Evolutionary conservation across 495 filamentous ascomycete genomes (phyloP).

Genomic region (Daldinia grandis): DNA sequence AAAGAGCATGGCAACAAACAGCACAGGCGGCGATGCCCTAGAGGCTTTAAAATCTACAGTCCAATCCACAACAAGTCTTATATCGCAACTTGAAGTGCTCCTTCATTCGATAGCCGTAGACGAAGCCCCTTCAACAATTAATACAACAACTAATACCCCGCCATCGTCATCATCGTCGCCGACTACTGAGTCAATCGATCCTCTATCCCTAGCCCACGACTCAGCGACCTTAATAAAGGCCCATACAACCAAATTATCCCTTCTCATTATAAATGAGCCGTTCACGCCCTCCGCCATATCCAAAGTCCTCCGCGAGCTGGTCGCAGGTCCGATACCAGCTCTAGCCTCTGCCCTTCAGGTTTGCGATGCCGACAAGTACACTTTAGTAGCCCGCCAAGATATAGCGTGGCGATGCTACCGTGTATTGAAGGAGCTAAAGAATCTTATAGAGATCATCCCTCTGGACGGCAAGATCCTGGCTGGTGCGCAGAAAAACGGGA

Average conservation of each 20-base stretch:
- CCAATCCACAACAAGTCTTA: slow-evolving; percentile 43
- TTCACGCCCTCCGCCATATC: slow-evolving; percentile 80
- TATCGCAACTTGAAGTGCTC: slow-evolving; percentile 50
- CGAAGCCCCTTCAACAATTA: not conserved
- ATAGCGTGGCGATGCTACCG: slow-evolving; percentile 55
- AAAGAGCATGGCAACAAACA: slow-evolving; percentile 7
- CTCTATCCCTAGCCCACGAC: slow-evolving; percentile 66
- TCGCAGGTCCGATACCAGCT: slow-evolving; percentile 71
- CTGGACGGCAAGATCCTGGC: slow-evolving; percentile 55
- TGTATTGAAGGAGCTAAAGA: slow-evolving; percentile 57
- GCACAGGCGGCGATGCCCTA: slow-evolving; percentile 36
- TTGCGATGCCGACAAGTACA: slow-evolving; percentile 65
- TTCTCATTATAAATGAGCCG: slow-evolving; percentile 83
- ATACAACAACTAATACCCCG: not conserved
- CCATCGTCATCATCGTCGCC: slow-evolving; percentile 5
- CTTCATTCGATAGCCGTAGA: slow-evolving; percentile 42
- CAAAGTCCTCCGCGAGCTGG: slow-evolving; percentile 71
- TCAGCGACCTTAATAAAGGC: slow-evolving; percentile 71
- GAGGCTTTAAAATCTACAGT: slow-evolving; percentile 50
- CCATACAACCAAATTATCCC: slow-evolving; percentile 84
- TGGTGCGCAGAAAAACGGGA: slow-evolving; percentile 54
- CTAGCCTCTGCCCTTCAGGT: slow-evolving; percentile 74
- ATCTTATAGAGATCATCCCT: slow-evolving; percentile 56
- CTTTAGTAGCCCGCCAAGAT: slow-evolving; percentile 65
- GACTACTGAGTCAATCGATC: slow-evolving; percentile 49